A percentile compares a stretch with the other conserved stretches of the same genome.
These are phyloP conservation scores for Claviceps spartinae DNA, from an alignment of 2,329 filamentous ascomycete genomes.

Conservation along the genomic window DNA sequence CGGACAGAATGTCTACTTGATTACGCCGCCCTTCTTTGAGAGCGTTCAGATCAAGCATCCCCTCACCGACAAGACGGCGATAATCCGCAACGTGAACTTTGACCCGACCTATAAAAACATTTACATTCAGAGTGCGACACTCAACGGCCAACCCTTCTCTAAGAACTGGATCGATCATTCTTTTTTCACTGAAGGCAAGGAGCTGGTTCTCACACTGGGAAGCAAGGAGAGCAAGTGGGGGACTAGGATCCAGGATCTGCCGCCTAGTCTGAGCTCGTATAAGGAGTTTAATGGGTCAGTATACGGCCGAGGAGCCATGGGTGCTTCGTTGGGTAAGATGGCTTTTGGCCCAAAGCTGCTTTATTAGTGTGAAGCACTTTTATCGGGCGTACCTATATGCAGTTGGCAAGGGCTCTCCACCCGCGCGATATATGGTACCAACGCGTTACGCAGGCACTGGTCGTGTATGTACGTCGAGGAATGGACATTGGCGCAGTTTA, in stretches of 20 bases:
- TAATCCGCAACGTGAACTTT: slow-evolving; percentile 46
- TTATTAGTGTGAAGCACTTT: neutral
- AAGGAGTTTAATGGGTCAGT: slow-evolving; percentile 6
- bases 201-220: slow-evolving; percentile 49
- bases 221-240: slow-evolving; percentile 51
- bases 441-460: no score
- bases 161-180: slow-evolving; percentile 55
- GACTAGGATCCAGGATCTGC: slow-evolving; percentile 42
- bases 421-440: no score
- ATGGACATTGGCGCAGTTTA: no score
- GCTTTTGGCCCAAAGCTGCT: neutral
- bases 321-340: neutral
- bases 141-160: slow-evolving; percentile 46
- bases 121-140: slow-evolving; percentile 51
- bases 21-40: slow-evolving; percentile 54
- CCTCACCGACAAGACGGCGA: slow-evolving; percentile 45
- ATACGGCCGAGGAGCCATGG: neutral
- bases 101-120: slow-evolving; percentile 43
- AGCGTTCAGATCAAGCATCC: slow-evolving; percentile 43
- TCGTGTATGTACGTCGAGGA: no score
- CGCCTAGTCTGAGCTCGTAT: slow-evolving; percentile 40
- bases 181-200: slow-evolving; percentile 52
- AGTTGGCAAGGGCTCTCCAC: no score
- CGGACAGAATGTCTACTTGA: slow-evolving; percentile 58
- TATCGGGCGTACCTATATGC: neutral